A percentile compares a stretch with the other conserved stretches of the same genome.
phyloP scores from a whole-genome alignment of 805 yeast species.

The Crinitomyces ghanaensis region DNA sequence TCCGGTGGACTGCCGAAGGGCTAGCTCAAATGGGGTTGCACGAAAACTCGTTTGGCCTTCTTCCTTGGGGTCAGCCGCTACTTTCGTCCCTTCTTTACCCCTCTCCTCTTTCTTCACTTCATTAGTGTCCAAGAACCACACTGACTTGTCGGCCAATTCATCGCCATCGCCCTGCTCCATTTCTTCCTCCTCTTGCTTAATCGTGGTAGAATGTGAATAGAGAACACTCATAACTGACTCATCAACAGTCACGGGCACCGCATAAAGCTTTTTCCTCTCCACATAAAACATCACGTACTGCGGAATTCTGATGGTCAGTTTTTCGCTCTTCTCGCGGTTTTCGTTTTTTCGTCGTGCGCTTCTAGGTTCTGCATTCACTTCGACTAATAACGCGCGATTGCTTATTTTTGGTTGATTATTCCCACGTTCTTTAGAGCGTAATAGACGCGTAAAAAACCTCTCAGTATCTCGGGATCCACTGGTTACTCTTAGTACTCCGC shows the following conservation, averaged over 20 bases:
- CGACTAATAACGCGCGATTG: constrained; percentile 2
- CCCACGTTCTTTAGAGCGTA: neutral
- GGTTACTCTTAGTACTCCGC: constrained; percentile 9
- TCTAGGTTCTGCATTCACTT: neutral
- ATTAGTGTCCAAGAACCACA: neutral
- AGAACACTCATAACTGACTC: too few relatives aligned
- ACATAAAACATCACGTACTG: neutral
- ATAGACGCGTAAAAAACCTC: constrained; percentile 6
- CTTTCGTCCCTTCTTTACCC: neutral
- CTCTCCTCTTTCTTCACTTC: neutral
- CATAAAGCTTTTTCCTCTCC: too few relatives aligned
- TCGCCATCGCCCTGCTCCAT: neutral
- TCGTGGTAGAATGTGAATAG: too few relatives aligned
- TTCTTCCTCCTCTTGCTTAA: neutral
- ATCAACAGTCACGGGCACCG: too few relatives aligned
- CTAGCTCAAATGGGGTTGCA: constrained; percentile 7
- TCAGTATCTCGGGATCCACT: constrained; percentile 2
- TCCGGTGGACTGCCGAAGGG: constrained; percentile 4
- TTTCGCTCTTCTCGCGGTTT: too few relatives aligned
- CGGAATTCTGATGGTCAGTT: too few relatives aligned
- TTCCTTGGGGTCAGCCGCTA: neutral
- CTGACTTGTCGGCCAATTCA: neutral
- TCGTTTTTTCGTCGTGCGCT: neutral
- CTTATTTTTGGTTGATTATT: neutral
- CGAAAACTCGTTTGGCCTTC: neutral